A percentile compares a stretch with the other conserved stretches of the same genome.
Evolutionary conservation across 768 basidiomycete genomes (phyloP).

Genomic region (Macrolepiota fuliginosa): DNA sequence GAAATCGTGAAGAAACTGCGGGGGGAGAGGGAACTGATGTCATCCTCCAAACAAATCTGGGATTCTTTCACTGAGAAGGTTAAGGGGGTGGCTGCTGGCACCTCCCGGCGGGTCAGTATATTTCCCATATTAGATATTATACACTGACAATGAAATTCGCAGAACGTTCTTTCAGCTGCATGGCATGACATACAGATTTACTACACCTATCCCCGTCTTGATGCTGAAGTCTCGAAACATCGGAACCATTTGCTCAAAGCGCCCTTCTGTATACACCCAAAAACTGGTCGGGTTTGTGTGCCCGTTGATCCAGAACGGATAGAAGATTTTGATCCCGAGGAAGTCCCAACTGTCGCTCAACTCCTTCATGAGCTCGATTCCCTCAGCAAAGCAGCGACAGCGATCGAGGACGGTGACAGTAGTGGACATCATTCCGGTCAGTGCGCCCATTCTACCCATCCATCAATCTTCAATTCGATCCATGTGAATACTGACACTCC

Average conservation of each 20-base stretch:
- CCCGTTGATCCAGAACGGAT: conserved; percentile 79
- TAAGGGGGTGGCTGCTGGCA: conserved; percentile 18
- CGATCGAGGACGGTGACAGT: conserved; percentile 8
- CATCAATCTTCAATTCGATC: background rate
- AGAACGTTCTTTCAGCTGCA: conserved; percentile 35
- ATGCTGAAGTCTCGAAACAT: conserved; percentile 96
- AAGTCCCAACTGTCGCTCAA: conserved; percentile 84
- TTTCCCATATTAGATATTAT: background rate
- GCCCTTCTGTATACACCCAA: conserved; percentile 96
- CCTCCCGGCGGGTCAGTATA: conserved; percentile 18
- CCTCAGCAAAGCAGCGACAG: conserved; percentile 26
- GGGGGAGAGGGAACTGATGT: conserved; percentile 55
- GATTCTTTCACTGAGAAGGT: conserved; percentile 48
- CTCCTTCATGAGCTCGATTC: conserved; percentile 70
- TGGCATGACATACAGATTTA: conserved; percentile 89
- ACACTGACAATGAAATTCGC: background rate
- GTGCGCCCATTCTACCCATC: conserved; percentile 5
- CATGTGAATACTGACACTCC: conserved; percentile 5
- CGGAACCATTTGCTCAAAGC: conserved; percentile 97
- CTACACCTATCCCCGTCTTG: conserved; percentile 95
- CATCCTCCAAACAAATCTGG: conserved; percentile 74
- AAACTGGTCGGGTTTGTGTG: conserved; percentile 93
- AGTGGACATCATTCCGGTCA: conserved; percentile 50
- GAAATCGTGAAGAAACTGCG: conserved; percentile 46
- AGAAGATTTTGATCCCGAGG: conserved; percentile 79